Base-by-base conservation (phyloP, 73 alveolate genomes). In the Uronychia setigera region DNA sequence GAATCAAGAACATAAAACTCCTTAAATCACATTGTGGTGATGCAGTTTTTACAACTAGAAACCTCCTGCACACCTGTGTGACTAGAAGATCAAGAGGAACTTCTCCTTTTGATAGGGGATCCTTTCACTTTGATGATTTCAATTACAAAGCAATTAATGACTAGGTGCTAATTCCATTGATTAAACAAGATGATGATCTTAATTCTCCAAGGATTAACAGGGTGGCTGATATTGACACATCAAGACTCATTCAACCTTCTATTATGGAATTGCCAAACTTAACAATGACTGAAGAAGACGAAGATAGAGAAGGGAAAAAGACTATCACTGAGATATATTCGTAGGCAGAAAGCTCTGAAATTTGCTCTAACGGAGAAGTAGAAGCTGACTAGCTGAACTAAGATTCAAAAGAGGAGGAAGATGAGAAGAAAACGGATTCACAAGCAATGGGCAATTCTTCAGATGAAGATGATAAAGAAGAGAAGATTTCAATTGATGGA, bases 1-100 rank as follows among this genome's bases (percentile, higher is more conserved):
- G 96, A 58, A 86, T 90, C 26, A 57, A 87, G 46, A 78, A 58
- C 59, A 67, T 90, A 0, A 90, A 86, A 75, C 81, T 32, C 46
- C 32, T 31, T 31, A 27, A 87, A 33, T 78, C 27, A 29, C 29
- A 59, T 13, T 79, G 79, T 33, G 26, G 35, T 34, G 92, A 86
- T n/a, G 59, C 92, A 1, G 59, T 59, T 77, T 60, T 59, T 5
- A 1, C 79, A 25, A 79, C 92, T 19, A 86, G 81, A 11, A 79
- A 32, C 28, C 79, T 86, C 87, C 58, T 86, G 57, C 78, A 78
- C 79, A 14, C 29, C 5, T 29, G 35, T 1, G 11, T 60, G 1
- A 74, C 32, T 74, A 14, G 31, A 9, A 83, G 58, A 33, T 14
- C 58, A 29, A 29, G 35, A 25, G 1, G 35, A 31, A 29, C 35